These are phyloP conservation scores for Leccinum olivaceopallidum DNA, from an alignment of 768 basidiomycete species.

Conservation along the genomic window DNA sequence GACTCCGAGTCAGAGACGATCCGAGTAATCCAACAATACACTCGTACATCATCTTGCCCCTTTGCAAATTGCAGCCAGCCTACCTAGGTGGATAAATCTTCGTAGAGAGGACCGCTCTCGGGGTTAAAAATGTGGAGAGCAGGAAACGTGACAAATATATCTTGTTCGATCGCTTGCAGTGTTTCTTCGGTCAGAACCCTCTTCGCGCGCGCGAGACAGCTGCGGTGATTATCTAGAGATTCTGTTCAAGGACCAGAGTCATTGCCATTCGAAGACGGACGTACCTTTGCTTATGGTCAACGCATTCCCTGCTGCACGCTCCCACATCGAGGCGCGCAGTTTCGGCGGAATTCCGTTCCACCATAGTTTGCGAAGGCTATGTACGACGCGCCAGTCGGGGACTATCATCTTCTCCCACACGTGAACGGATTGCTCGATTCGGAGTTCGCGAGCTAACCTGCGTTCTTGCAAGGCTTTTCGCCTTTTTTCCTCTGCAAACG, in stretches of 20 bases:
- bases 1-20: no score
- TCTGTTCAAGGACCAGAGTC: neutral
- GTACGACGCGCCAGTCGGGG: slow-evolving; percentile 80
- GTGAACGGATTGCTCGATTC: slow-evolving; percentile 66
- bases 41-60: no score
- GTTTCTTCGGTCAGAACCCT: slow-evolving; percentile 60
- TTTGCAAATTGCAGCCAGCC: no score
- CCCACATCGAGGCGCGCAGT: slow-evolving; percentile 80
- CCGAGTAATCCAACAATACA: no score
- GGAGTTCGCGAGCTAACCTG: slow-evolving; percentile 61
- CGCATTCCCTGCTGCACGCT: slow-evolving; percentile 80
- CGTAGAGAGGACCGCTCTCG: slow-evolving; percentile 74
- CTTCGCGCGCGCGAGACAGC: slow-evolving; percentile 71
- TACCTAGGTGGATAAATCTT: slow-evolving; percentile 47
- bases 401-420: slow-evolving; percentile 79
- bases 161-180: slow-evolving; percentile 66
- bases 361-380: slow-evolving; percentile 72
- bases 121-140: slow-evolving; percentile 78
- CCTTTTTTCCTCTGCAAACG: slow-evolving; percentile 64
- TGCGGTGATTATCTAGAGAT: slow-evolving; percentile 43
- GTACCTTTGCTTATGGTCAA: slow-evolving; percentile 81
- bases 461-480: slow-evolving; percentile 62
- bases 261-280: slow-evolving; percentile 6
- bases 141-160: slow-evolving; percentile 73
- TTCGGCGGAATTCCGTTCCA: slow-evolving; percentile 88